Evolutionary conservation across 257 asterid species (phyloP).

Genomic region (Solanum piurae): DNA sequence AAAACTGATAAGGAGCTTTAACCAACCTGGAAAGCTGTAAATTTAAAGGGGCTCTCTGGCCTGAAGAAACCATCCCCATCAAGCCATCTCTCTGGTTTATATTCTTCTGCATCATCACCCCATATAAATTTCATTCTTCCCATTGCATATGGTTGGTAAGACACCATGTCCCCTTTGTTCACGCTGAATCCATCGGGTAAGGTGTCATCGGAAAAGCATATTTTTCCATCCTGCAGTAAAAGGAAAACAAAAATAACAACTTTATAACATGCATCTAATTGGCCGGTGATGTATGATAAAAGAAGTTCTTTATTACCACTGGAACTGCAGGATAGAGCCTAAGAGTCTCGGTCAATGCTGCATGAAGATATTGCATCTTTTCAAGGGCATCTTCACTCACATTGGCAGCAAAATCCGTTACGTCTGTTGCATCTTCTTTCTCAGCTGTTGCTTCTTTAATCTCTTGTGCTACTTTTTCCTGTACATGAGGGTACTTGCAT

Average conservation of each 20-base stretch:
- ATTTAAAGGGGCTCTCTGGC: conserved; percentile 41
- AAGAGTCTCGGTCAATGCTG: conserved; percentile 46
- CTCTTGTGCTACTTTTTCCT: conserved; percentile 39
- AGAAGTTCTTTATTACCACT: conserved; percentile 28
- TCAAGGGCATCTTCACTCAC: conserved; percentile 36
- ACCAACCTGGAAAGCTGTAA: conserved; percentile 52
- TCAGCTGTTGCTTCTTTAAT: conserved; percentile 11
- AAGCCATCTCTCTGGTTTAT: conserved; percentile 58
- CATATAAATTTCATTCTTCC: conserved; percentile 50
- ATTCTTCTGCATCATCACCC: conserved; percentile 44
- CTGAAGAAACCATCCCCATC: conserved; percentile 29
- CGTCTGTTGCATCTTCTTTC: not conserved
- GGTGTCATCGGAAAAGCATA: conserved; percentile 36
- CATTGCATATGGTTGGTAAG: conserved; percentile 54
- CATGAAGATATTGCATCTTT: conserved; percentile 53
- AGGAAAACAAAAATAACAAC: not conserved
- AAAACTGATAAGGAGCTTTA: not conserved
- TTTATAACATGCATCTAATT: not conserved
- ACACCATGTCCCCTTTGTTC: conserved; percentile 32
- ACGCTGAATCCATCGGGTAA: conserved; percentile 38
- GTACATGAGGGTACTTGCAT: conserved; percentile 43
- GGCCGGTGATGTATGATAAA: not conserved
- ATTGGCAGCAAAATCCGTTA: conserved; percentile 24
- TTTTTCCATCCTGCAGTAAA: conserved; percentile 27
- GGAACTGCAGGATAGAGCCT: conserved; percentile 62